Evolutionary conservation across 2,329 filamentous ascomycete genomes (phyloP), one percentile per base, ranked within the genome.

Genomic region (Aotearoamyces nothofagi): DNA sequence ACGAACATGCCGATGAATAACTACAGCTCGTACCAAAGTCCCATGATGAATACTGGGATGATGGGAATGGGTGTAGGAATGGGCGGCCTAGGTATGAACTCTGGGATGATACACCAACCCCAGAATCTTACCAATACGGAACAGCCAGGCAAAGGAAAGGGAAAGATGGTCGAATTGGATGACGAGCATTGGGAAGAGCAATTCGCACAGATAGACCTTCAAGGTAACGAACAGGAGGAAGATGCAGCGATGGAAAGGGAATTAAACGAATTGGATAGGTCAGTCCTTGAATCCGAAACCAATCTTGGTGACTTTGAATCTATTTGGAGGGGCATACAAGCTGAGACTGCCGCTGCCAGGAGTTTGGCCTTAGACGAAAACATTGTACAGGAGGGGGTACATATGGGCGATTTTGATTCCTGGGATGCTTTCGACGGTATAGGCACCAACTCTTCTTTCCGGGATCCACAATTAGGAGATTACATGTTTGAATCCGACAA

Each of bases 401-500:
- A 77, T 49, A 66, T 78, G 52, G 75, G 78, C 48, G 81, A 87
- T 44, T 66, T 76, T 43, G 74, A 81, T 39, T 77, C 86, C 44
- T 93, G 82, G 82, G 70, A 77, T 36, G 68, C 59, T 43, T 80
- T 86, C 50, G 75, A 83, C 52, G 64, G 63, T 24, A 50, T 77
- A 34, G 73, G 75, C 46, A 75, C 75, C 38, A 78, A 78, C 57
- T 35, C 39, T 57, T 64, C 65, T 27, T 68, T 79, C 51, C 60
- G 68, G 31, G 83, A 92, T 49, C 82, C 83, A 9, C 66, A 78
- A 33, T 61, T 92, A 35, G 86, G 90, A 40, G 76, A 83, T 38
- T 98, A 98, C 52, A 69, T 93, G 47, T 98, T 96, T 45, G 90
- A 98, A 54, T 72, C 87, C 44, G 80, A 93, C 38, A 98, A 98